Percentiles rank a stretch among this genome's conserved stretches.
phyloP scores from a whole-genome alignment of 768 basidiomycete genomes.

The Russula sp. region DNA sequence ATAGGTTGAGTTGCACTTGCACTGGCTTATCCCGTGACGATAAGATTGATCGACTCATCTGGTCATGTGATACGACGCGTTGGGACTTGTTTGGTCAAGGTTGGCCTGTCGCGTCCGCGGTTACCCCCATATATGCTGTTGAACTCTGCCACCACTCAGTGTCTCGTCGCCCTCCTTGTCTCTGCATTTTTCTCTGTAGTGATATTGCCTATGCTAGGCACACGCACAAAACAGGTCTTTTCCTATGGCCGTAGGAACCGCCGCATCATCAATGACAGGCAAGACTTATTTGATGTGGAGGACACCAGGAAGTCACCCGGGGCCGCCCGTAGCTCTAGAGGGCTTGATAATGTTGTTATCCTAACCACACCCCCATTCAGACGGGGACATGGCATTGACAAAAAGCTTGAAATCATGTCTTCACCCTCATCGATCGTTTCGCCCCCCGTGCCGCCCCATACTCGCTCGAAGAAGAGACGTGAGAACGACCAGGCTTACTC shows the following conservation, averaged over 20 bases:
- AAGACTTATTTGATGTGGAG: conserved; percentile 7
- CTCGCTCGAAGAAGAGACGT: conserved; percentile 14
- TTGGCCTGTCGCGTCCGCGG: not conserved
- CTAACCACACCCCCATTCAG: not conserved
- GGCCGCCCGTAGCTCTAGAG: not conserved
- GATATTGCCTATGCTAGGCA: conserved; percentile 41
- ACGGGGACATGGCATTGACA: not conserved
- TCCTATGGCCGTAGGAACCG: conserved; percentile 57
- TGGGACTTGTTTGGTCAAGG: conserved; percentile 19
- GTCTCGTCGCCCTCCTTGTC: not conserved
- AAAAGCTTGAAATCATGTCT: not conserved
- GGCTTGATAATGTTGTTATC: not conserved
- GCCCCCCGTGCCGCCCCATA: conserved; percentile 14
- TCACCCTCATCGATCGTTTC: conserved; percentile 1
- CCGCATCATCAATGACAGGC: conserved; percentile 46
- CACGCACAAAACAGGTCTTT: conserved; percentile 57
- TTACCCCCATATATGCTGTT: not conserved
- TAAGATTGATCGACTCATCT: not conserved
- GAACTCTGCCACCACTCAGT: not conserved
- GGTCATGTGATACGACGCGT: conserved; percentile 30
- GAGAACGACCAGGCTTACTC: conserved; percentile 12
- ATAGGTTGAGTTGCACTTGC: conserved; percentile 32
- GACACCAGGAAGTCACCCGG: not conserved
- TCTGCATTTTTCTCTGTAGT: not conserved
- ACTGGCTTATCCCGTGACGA: not conserved